Evolutionary conservation across 108 stramenopile species (phyloP).

Genomic region (Parietichytrium sp.): DNA sequence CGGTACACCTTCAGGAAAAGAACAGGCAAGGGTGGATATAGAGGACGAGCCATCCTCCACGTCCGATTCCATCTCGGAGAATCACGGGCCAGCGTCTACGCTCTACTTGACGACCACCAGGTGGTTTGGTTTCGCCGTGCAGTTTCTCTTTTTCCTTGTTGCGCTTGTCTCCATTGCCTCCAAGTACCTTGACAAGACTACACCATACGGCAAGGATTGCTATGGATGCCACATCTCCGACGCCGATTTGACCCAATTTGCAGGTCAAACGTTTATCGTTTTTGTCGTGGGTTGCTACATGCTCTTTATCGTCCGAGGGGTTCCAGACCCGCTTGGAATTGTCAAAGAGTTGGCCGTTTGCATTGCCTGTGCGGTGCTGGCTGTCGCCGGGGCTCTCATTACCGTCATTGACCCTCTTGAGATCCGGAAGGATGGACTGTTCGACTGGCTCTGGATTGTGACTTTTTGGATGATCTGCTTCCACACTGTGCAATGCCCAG

Average conservation of each 20-base stretch:
- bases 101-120: not conserved
- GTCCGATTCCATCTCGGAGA: too few species aligned
- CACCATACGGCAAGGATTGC: not conserved
- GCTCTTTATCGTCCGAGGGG: not conserved
- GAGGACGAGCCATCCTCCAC: too few species aligned
- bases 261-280: not conserved
- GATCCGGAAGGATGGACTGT: not conserved
- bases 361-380: not conserved
- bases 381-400: not conserved
- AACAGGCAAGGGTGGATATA: too few species aligned
- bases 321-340: not conserved
- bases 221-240: not conserved
- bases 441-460: conserved; percentile 1
- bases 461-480: not conserved
- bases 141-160: not conserved
- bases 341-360: not conserved
- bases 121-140: not conserved
- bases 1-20: too few species aligned
- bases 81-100: too few species aligned
- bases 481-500: not conserved
- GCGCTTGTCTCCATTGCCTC: not conserved
- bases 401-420: not conserved
- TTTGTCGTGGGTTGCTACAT: not conserved
- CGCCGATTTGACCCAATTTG: too few species aligned
- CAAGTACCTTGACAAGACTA: not conserved